Conservation (phyloP, 2,329 filamentous ascomycete genomes). For the Pseudopyricularia javanii region DNA sequence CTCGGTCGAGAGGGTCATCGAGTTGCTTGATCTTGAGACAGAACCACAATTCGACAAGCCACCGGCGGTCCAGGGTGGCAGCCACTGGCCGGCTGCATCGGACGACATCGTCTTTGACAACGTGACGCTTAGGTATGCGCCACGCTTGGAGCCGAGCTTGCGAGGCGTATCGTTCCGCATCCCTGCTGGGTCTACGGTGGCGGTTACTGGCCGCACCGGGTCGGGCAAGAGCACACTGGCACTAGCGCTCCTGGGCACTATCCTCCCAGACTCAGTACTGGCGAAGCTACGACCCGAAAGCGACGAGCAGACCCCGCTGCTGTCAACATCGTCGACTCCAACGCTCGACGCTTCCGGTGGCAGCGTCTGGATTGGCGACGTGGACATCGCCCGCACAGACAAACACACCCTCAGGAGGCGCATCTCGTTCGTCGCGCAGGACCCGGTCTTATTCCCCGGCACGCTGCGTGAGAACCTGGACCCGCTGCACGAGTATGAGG, state of each 20-base stretch:
- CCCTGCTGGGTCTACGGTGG: slow-evolving; percentile 45
- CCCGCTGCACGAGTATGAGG: slow-evolving; percentile 46
- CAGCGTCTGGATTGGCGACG: slow-evolving; percentile 29
- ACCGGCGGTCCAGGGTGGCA: slow-evolving; percentile 44
- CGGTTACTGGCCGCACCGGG: slow-evolving; percentile 52
- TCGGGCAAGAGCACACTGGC: slow-evolving; percentile 56
- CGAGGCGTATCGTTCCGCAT: slow-evolving; percentile 24
- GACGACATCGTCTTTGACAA: slow-evolving; percentile 25
- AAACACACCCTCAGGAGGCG: slow-evolving; percentile 48
- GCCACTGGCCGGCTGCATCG: slow-evolving; percentile 25
- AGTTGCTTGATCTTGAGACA: slow-evolving; percentile 66
- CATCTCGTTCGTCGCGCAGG: slow-evolving; percentile 54
- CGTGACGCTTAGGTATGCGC: slow-evolving; percentile 22
- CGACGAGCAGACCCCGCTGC: too few relatives aligned
- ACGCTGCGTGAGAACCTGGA: slow-evolving; percentile 53
- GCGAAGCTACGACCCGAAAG: too few relatives aligned
- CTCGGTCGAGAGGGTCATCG: slow-evolving; percentile 75
- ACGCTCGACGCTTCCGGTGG: slow-evolving; percentile 33
- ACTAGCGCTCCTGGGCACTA: slow-evolving; percentile 50
- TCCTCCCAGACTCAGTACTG: too few relatives aligned
- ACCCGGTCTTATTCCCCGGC: slow-evolving; percentile 54
- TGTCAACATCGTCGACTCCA: too few relatives aligned
- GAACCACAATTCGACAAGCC: slow-evolving; percentile 44
- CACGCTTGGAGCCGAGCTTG: slow-evolving; percentile 22
- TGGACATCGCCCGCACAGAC: slow-evolving; percentile 45